Percentiles rank a stretch among this genome's conserved stretches.
These are phyloP conservation scores for Penicillium diatomitis DNA, from an alignment of 495 filamentous ascomycete species.

Conservation along the genomic window DNA sequence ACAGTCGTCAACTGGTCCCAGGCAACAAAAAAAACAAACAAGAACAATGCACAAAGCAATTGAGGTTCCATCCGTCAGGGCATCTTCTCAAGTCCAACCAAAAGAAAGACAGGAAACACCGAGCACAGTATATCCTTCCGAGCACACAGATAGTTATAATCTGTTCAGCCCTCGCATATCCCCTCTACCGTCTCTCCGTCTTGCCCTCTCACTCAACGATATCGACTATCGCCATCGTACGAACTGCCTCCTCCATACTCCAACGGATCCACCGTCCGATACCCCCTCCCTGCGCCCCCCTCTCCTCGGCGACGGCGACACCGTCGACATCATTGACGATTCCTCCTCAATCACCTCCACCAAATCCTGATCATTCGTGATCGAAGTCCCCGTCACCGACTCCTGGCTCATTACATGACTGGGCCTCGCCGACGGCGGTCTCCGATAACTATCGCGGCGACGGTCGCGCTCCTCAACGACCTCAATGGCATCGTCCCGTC, in stretches of 20 bases:
- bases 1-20: neutral
- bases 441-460: conserved; percentile 16
- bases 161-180: too few species aligned
- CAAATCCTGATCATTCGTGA: conserved; percentile 19
- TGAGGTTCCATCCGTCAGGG: neutral
- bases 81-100: too few species aligned
- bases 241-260: conserved; percentile 25
- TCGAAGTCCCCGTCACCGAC: conserved; percentile 16
- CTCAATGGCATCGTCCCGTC: conserved; percentile 14
- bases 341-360: conserved; percentile 28
- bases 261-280: conserved; percentile 16
- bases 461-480: conserved; percentile 17
- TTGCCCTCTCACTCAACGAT: neutral
- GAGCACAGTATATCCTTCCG: too few species aligned
- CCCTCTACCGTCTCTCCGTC: too few species aligned
- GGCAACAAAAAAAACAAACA: too few species aligned
- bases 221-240: conserved; percentile 12
- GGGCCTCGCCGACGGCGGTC: conserved; percentile 8
- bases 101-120: too few species aligned
- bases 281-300: conserved; percentile 13
- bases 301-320: conserved; percentile 11
- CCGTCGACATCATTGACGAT: conserved; percentile 10
- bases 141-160: too few species aligned
- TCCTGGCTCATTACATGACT: too few species aligned
- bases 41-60: neutral